These are phyloP conservation scores for Neurospora terricola DNA, from an alignment of 495 filamentous ascomycete species.

Conservation along the genomic window DNA sequence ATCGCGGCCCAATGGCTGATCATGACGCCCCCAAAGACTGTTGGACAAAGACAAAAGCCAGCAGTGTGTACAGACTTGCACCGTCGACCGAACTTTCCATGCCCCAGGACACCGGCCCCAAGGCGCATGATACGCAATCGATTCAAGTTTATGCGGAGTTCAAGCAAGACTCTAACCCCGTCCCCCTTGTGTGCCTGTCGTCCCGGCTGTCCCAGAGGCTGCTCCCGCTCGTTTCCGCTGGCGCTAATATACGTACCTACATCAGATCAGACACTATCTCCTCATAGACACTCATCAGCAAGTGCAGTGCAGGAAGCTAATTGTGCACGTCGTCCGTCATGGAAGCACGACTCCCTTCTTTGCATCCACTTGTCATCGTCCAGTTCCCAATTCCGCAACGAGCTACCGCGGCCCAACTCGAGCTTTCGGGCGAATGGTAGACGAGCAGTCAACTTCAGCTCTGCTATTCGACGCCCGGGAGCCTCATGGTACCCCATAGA, in stretches of 20 bases:
- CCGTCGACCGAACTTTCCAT: not conserved
- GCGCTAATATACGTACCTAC: not conserved
- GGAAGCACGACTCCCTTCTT: not conserved
- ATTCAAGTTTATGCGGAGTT: not conserved
- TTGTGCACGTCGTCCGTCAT: not conserved
- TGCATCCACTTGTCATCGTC: not conserved
- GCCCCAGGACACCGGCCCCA: not conserved
- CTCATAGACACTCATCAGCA: not conserved
- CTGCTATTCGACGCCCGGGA: not conserved
- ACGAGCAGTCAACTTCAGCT: not conserved
- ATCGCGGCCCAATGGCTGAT: not conserved
- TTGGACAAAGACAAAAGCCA: not conserved
- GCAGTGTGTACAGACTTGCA: not conserved
- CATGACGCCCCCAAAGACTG: not conserved
- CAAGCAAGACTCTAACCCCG: not conserved
- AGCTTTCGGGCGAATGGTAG: not conserved
- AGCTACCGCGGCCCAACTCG: not conserved
- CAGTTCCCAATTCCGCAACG: not conserved
- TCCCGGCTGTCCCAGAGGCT: not conserved
- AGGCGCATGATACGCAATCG: not conserved
- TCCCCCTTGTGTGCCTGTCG: not conserved
- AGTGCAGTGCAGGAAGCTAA: not conserved
- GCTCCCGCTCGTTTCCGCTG: not conserved
- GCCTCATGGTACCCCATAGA: not conserved
- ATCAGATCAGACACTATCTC: not conserved